Evolutionary conservation across 2,329 filamentous ascomycete species (phyloP), one percentile per base, ranked within the genome.

Genomic region (Coleophoma eucalyptorum): DNA sequence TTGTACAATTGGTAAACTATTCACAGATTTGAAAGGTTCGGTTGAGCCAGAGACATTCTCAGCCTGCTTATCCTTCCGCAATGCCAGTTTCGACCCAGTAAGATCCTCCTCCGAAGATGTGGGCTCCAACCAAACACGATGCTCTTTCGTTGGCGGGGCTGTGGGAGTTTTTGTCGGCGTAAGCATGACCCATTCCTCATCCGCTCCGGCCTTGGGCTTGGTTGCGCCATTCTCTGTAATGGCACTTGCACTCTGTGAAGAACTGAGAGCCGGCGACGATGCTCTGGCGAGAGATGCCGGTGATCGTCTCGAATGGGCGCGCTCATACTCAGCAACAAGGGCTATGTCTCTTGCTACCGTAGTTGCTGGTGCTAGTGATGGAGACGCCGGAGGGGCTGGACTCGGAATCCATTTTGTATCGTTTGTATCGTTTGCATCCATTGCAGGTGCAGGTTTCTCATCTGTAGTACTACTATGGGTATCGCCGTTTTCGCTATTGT

Each of bases 401-500:
- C 38, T 56, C 8, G 43, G 45, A 35, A 46, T 34, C 43, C 38
- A 52, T 42, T 48, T 53, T 33, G 44, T 31, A 38, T 51, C 56
- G 13, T 40, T 31, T 40, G 32, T 18, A 40, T 56, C 50, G 32
- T 53, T 54, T 21, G 49, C 35, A 26, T 16, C 20, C 11, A 7
- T 15, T 18, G 37, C n/a, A 35, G 38, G n/a, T 18, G 32, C 43
- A 37, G 54, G 42, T 37, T 51, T 52, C 5, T 55, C 60, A 44
- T 38, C 65, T 61, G 46, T 62, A 8, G 26, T 8, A 26, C 26
- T 26, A 44, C 67, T 67, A 52, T 67, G 70, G 5, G 48, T 49
- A 50, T 65, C 67, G 50, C 72, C 76, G 45, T 76, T 74, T 55
- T 79, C 77, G 55, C 75, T 80, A 59, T 70, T 77, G 55, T 79